Conservation (phyloP, 176 grass and related monocot genomes). For the Bonia amplexicaulis region DNA sequence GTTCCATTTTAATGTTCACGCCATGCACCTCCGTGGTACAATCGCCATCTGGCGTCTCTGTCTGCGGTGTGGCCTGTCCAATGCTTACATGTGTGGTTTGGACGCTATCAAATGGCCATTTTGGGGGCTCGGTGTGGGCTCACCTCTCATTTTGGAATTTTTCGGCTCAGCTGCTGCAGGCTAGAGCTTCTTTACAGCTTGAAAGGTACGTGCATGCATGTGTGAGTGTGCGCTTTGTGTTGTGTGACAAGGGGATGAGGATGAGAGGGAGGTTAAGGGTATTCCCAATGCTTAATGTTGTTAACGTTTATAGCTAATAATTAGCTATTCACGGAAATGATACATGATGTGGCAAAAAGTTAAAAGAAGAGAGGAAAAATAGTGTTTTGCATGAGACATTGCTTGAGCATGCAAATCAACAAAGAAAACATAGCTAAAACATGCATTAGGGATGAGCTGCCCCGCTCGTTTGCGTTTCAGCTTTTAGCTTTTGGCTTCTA, state of each 20-base stretch:
- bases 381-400: too few species aligned
- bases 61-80: background rate
- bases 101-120: slow-evolving; percentile 25
- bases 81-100: background rate
- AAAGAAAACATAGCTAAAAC: too few species aligned
- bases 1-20: slow-evolving; percentile 10
- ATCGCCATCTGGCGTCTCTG: background rate
- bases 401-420: too few species aligned
- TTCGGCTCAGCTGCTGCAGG: slow-evolving; percentile 1
- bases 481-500: too few species aligned
- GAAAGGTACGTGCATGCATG: background rate
- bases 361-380: too few species aligned
- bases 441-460: too few species aligned
- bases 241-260: slow-evolving; percentile 7
- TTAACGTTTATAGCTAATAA: background rate
- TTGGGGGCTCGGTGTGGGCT: background rate
- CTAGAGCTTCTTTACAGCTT: background rate
- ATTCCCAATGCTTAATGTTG: too few species aligned
- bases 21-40: background rate
- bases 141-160: slow-evolving; percentile 20
- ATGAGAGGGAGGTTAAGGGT: slow-evolving; percentile 2
- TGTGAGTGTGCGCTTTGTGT: background rate
- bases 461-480: too few species aligned
- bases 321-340: too few species aligned
- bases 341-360: too few species aligned